Percentiles rank a stretch among this genome's conserved stretches.
Evolutionary conservation across 352 stramenopile genomes (phyloP).

Genomic region (Globisporangium irregulare): DNA sequence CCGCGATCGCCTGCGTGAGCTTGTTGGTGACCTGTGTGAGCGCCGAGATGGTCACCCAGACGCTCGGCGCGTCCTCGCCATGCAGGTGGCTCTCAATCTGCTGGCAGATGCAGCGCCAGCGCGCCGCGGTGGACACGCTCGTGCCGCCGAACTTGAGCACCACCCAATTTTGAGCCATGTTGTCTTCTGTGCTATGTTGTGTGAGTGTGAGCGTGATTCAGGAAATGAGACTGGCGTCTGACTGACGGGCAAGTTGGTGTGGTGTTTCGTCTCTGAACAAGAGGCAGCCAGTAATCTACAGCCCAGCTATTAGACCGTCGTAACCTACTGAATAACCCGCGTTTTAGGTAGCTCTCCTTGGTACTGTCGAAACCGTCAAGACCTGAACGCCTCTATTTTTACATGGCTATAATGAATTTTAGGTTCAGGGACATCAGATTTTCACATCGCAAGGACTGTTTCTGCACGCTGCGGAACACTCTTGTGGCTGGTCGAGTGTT

Average conservation of each 20-base stretch:
- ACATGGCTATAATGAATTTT: not conserved
- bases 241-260: not conserved
- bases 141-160: slow-evolving; percentile 91
- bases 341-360: not conserved
- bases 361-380: no score
- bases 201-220: not conserved
- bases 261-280: slow-evolving; percentile 4
- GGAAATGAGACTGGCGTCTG: slow-evolving; percentile 2
- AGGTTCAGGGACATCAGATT: not conserved
- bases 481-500: not conserved
- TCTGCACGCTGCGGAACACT: slow-evolving; percentile 7
- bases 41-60: slow-evolving; percentile 89
- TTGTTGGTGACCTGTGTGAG: slow-evolving; percentile 88
- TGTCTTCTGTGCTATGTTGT: not conserved
- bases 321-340: not conserved
- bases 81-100: slow-evolving; percentile 63
- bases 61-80: slow-evolving; percentile 31
- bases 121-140: slow-evolving; percentile 75
- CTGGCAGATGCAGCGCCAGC: slow-evolving; percentile 78
- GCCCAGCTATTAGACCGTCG: not conserved
- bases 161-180: slow-evolving; percentile 45
- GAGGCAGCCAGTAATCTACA: not conserved
- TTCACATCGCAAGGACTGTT: not conserved
- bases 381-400: not conserved
- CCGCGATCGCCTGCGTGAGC: slow-evolving; percentile 55